Base-by-base conservation (phyloP, 371 early-diverging fungal genomes). In the Mucor lusitanicus region DNA sequence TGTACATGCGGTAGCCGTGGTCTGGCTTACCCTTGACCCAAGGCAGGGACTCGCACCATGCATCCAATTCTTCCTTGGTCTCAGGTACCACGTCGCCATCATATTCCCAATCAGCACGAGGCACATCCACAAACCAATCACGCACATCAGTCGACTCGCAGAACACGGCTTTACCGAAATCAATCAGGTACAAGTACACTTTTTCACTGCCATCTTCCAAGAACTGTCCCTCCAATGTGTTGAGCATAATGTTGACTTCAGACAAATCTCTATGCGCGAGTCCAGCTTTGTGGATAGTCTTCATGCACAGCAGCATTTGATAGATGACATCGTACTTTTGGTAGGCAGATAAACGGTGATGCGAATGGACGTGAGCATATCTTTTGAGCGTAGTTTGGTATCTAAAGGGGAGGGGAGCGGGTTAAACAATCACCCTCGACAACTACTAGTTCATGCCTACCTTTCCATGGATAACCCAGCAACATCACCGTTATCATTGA, bases 171-270 rank as follows among this genome's bases (percentile, higher is more conserved):
- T 90, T 90, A 23, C 90, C 88, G 68, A 90, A 90, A 67, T 90
- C 90, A 65, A 90, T 90, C 50, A 89, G 67, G 32, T 84, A 86
- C 3, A 89, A 67, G 28, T 74, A 71, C 0, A 87, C 87, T 37
- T 78, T 77, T 3, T 78, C 74, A 40, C 82, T 82, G 0, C 85
- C 83, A 54, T 89, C 90, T 54, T 82, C 78, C 0, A 89, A 65
- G 21, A 35, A 53, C 27, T 74, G 67, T 2, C 74, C 78, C n/a
- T 82, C 80, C 13, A 79, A 56, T 27, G 79, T 81, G 61, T 85
- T 82, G 32, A 90, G 84, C 90, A 90, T 90, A 57, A 88, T 85
- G 44, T 90, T 90, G 32, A 88, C 90, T 67, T 90, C 90, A 3
- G 87, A 86, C 28, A 90, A 74, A 73, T 90, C 88, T 19, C 90